Evolutionary conservation across 73 alveolate species (phyloP), one percentile per base, ranked within the genome.

Genomic region (Paramecium caudatum): DNA sequence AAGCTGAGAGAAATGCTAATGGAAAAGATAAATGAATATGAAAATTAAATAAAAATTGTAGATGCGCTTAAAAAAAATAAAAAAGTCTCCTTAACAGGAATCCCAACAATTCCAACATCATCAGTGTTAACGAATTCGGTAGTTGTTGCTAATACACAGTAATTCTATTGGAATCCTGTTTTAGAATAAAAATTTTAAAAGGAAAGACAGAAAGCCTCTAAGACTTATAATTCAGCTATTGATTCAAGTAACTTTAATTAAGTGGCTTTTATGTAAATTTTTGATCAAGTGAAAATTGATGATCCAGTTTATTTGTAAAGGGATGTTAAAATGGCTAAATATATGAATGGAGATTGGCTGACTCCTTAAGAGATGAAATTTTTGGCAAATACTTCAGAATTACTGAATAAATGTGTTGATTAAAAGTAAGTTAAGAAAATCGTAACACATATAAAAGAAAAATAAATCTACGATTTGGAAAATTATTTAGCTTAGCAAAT

Each of bases 11-110:
- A 86, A 63, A 63, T 86, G 90, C 15, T 86, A 2, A 78, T 86
- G 50, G 93, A 86, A 43, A 86, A 86, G 36, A 49, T 86, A 8
- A 63, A 43, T 36, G 93, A 86, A 21, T 86, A 86, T 86, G 93
- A 86, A 43, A 86, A 86, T 39, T 61, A 62, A 78, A 16, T 86
- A 19, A 61, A 61, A 41, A 86, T 86, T 43, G 70, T 43, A 10
- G 78, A 86, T 7, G 88, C 69, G 0, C 61, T 86, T 13, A 37
- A 48, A 17, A 62, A 43, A 15, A 63, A 43, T 27, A 32, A 86
- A 47, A 55, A 63, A 39, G 47, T 86, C 3, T 39, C 34, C 13
- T 61, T 32, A 36, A 23, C 15, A 62, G 90, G 90, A 8, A 63
- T 62, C 48, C 46, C 17, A 30, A 62, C 19, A 47, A 61, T 37